Conservation (phyloP, 331 rosid species). For the Acacia concinna region DNA sequence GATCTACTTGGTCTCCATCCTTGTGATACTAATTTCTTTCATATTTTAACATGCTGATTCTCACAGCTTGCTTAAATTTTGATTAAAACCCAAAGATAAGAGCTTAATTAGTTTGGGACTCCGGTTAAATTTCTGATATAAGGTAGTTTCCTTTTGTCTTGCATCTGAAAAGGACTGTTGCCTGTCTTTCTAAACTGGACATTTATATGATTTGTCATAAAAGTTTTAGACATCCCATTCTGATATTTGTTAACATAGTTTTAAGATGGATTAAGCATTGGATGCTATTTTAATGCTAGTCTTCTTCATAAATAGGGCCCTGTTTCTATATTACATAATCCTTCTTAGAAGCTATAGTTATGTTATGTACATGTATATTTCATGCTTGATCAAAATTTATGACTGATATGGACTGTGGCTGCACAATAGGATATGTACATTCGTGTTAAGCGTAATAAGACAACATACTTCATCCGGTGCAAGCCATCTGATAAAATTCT, state of each 20-base stretch:
- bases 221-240: neutral
- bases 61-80: neutral
- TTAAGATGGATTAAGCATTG: neutral
- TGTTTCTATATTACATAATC: neutral
- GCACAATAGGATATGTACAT: conserved; percentile 1
- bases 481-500: conserved; percentile 10
- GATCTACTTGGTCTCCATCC: neutral
- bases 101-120: neutral
- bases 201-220: neutral
- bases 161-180: neutral
- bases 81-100: neutral
- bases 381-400: neutral
- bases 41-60: neutral
- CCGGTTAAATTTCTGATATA: neutral
- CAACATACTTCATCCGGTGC: conserved; percentile 1
- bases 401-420: neutral
- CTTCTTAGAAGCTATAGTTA: neutral
- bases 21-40: neutral
- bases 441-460: neutral
- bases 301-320: neutral
- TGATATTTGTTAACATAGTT: neutral
- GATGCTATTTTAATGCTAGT: neutral
- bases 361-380: neutral
- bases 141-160: neutral
- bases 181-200: neutral